Evolutionary conservation across 208 protist species (phyloP), one percentile per base, ranked within the genome.

Genomic region (Willaertia magna): DNA sequence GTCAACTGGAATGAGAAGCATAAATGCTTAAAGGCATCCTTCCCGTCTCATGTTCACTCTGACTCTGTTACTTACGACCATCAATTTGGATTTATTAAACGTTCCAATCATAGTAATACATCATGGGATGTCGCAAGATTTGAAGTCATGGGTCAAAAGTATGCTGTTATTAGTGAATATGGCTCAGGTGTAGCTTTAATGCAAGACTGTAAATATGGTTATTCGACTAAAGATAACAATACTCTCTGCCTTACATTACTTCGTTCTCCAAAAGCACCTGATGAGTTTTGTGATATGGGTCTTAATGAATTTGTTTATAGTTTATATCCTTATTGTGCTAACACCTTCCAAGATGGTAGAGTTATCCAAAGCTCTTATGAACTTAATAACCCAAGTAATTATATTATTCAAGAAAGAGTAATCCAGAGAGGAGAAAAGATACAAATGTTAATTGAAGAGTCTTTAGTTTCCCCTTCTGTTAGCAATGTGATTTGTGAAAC

Each of bases 131-230:
- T 88, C 3, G 91, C 87, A 47, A 16, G 89, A 78, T 91, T 90
- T 79, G 88, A 92, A 48, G 91, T 92, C 0, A 90, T 86, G 55
- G 89, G 47, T 12, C 91, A 94, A 49, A 87, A 88, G 18, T 94
- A 86, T 84, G 86, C 87, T 0, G 89, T 91, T 74, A 67, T 93
- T 4, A 88, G 78, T 2, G 91, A 93, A 79, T 76, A 76, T 76
- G 88, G 79, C 30, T 90, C 86, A 86, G 91, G 92, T 51, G 76
- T 93, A 11, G 30, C 91, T 1, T 20, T 93, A 2, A 43, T 93
- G 4, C 92, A 93, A n/a, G 90, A 94, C 78, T 91, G 87, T 48
- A 93, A 94, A 78, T 92, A 93, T 79, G 90, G 91, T 22, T 89
- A 26, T 26, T 67, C 55, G 12, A 26, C 55, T 1, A 67, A 16